Conservation (phyloP, 495 filamentous ascomycete genomes). For the Zalerion maritima region DNA sequence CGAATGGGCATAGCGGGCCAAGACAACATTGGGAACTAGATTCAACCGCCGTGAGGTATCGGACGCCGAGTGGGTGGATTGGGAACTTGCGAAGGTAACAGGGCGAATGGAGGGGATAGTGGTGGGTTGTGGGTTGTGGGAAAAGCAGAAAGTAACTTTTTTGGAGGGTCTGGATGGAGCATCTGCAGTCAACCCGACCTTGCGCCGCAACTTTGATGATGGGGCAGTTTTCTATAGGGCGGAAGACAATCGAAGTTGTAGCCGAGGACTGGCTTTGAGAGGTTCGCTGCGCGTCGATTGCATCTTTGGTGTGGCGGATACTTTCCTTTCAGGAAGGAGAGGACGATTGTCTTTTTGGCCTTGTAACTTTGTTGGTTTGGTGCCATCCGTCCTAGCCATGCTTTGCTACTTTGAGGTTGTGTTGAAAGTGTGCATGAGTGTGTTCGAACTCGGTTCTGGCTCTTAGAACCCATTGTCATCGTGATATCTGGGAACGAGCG, state of each 20-base stretch:
- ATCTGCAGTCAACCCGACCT: constrained; percentile 15
- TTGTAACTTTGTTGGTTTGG: no score
- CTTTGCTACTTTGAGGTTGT: no score
- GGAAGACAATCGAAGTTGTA: constrained; percentile 11
- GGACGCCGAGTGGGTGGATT: neutral
- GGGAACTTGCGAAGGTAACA: neutral
- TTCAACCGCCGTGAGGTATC: constrained; percentile 8
- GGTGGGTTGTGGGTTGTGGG: constrained; percentile 2
- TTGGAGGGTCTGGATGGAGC: constrained; percentile 9
- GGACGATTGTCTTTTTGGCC: no score
- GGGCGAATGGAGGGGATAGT: neutral
- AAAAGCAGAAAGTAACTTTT: constrained; percentile 11
- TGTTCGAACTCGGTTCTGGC: no score
- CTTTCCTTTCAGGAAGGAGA: no score
- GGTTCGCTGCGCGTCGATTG: no score
- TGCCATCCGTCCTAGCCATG: no score
- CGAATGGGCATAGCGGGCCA: constrained; percentile 10
- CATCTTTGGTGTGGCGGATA: constrained; percentile 12
- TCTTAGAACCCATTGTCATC: no score
- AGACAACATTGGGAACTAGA: constrained; percentile 13
- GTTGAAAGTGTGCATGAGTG: no score
- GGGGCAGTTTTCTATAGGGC: constrained; percentile 16
- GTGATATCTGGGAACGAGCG: no score
- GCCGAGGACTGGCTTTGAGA: constrained; percentile 11
- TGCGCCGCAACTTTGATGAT: constrained; percentile 15